Base-by-base conservation (phyloP, 192 early-diverging fungal species). In the Linnemannia elongata region DNA sequence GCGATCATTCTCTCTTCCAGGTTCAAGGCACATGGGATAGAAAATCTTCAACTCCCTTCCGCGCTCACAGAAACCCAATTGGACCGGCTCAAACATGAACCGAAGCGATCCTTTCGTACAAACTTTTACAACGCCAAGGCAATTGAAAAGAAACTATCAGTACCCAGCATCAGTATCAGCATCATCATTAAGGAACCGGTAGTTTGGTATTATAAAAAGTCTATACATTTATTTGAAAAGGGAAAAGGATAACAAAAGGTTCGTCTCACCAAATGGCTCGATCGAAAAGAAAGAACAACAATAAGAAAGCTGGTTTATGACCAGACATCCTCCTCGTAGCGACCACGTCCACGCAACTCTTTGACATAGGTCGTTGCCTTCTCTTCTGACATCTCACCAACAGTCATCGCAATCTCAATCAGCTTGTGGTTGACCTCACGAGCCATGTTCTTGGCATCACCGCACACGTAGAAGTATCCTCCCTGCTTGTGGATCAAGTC, bases 301-400 rank as follows among this genome's bases (percentile, higher is more conserved):
- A 66, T 15, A 33, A 30, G 9, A 30, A 12, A 35, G 60, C 60
- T 66, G 60, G 79, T 88, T 84, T 93, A 95, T 76, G 92, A 91
- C 98, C 98, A 98, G 22, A 99, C 97, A 91, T 99, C 98, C 85
- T 99, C 98, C 80, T 96, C 96, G 84, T 98, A 99, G 42, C 96
- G 94, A 35, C 95, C 95, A 74, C 92, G 82, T 41, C 86, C 91
- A 76, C 95, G 93, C 86, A 99, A 90, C 77, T 97, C 94, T 76
- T 97, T 97, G 45, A 99, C 90, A 93, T 95, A 99, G 55, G 88
- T 90, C 72, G 91, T 90, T 1, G 96, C 96, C 73, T 89, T 89
- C 33, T 93, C 92, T 72, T 94, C 94, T 3, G 92, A 84, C 87
- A 94, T 88, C 12, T 90, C 94, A 10, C 96, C 97, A 66, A 89